Evolutionary conservation across 2,329 filamentous ascomycete species (phyloP).

Genomic region (Plenodomus tracheiphilus): DNA sequence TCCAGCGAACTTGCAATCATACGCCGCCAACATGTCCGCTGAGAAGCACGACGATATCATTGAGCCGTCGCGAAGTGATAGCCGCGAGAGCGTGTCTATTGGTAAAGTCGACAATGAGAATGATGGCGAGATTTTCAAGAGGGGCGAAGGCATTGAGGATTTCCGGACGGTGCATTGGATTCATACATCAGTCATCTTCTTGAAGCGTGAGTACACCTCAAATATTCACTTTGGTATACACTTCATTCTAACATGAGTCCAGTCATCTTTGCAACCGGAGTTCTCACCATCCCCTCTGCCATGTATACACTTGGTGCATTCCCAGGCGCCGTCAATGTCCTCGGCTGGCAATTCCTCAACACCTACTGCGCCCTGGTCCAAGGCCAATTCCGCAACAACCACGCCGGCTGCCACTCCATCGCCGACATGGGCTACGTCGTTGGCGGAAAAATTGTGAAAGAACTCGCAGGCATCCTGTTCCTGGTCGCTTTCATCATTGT

Average conservation of each 20-base stretch:
- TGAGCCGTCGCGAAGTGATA: slow-evolving; percentile 23
- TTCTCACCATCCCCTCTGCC: slow-evolving; percentile 54
- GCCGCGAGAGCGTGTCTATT: slow-evolving; percentile 21
- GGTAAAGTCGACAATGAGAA: slow-evolving; percentile 33
- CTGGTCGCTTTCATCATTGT: slow-evolving; percentile 62
- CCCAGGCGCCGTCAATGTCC: slow-evolving; percentile 52
- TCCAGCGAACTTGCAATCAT: too few species aligned
- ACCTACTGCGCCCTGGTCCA: slow-evolving; percentile 55
- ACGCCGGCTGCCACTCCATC: slow-evolving; percentile 57
- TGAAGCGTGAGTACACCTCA: slow-evolving; percentile 47
- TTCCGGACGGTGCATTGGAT: slow-evolving; percentile 60
- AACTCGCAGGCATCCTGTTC: slow-evolving; percentile 59
- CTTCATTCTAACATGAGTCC: neutral
- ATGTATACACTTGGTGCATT: slow-evolving; percentile 55
- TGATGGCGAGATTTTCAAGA: slow-evolving; percentile 56
- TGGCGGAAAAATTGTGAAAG: slow-evolving; percentile 56
- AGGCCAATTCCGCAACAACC: slow-evolving; percentile 56
- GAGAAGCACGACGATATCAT: slow-evolving; percentile 33
- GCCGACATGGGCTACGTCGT: slow-evolving; percentile 63
- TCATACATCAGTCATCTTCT: slow-evolving; percentile 56
- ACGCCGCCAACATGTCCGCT: slow-evolving; percentile 17
- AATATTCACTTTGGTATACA: too few species aligned
- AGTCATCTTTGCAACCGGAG: slow-evolving; percentile 55
- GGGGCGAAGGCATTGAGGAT: slow-evolving; percentile 51
- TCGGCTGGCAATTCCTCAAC: slow-evolving; percentile 55